Percentiles rank a stretch among this genome's conserved stretches.
Conservation (phyloP, 305 asterid genomes). For the Petunia hybrid region DNA sequence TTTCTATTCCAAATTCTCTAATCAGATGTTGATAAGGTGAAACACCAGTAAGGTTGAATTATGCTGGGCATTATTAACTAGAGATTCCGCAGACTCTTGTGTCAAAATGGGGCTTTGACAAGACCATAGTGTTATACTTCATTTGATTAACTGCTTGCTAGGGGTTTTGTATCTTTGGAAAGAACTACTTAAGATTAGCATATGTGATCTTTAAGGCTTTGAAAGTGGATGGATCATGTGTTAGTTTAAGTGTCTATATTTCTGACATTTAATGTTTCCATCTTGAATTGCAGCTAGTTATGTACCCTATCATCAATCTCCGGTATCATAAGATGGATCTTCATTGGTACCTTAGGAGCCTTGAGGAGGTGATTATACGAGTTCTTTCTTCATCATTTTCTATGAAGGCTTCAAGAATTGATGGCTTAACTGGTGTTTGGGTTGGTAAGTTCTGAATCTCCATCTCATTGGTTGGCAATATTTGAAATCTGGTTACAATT, state of each 20-base stretch:
- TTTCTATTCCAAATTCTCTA: not conserved
- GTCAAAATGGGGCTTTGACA: not conserved
- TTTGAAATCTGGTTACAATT: not conserved
- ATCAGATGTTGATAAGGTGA: not conserved
- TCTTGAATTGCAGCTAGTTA: conserved; percentile 70
- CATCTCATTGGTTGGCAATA: conserved; percentile 21
- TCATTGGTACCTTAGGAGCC: conserved; percentile 90
- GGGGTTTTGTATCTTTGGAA: not conserved
- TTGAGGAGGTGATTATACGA: conserved; percentile 88
- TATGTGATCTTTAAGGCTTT: not conserved
- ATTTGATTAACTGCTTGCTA: not conserved
- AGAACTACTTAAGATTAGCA: not conserved
- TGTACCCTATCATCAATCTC: conserved; percentile 93
- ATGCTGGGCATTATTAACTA: not conserved
- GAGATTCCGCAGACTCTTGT: not conserved
- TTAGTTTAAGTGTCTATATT: not conserved
- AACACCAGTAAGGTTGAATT: not conserved
- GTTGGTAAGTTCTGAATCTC: conserved; percentile 61
- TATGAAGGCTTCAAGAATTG: conserved; percentile 70
- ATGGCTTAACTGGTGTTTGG: conserved; percentile 94
- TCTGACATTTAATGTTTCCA: conserved; percentile 28
- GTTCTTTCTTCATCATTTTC: conserved; percentile 69
- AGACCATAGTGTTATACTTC: not conserved
- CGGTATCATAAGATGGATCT: conserved; percentile 79
- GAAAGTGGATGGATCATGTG: not conserved